Evolutionary conservation across 2,329 filamentous ascomycete genomes (phyloP).

Genomic region (Penicillium sp.): DNA sequence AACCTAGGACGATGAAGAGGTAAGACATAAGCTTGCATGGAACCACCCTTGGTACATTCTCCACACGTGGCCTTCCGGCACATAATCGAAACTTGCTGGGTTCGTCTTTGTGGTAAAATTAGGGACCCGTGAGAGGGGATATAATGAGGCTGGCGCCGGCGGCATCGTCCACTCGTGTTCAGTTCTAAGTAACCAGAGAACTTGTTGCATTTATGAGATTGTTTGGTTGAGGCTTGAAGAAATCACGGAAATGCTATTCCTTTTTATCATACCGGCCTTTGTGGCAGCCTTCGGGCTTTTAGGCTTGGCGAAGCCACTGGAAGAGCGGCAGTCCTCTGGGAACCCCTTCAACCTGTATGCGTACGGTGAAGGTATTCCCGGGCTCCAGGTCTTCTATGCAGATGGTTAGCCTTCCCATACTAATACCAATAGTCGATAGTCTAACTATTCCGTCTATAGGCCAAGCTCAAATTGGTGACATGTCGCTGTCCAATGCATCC

Average conservation of each 20-base stretch:
- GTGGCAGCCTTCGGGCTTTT: background rate
- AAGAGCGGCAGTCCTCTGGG: background rate
- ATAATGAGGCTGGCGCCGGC: background rate
- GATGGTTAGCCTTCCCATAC: background rate
- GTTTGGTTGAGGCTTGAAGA: background rate
- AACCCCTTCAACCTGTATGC: constrained; percentile 1
- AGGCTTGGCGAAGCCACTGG: background rate
- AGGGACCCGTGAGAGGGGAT: background rate
- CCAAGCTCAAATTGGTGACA: constrained; percentile 7
- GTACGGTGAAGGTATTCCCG: background rate
- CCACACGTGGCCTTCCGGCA: background rate
- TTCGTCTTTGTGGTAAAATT: background rate
- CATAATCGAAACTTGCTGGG: background rate
- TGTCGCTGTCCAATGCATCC: constrained; percentile 5
- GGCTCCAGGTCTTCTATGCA: background rate
- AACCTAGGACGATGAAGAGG: background rate
- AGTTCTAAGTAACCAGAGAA: background rate
- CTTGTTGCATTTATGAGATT: background rate
- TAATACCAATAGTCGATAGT: background rate
- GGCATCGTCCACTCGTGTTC: background rate
- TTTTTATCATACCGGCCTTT: background rate
- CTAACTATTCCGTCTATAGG: background rate
- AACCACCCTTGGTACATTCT: background rate
- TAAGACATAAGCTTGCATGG: background rate
- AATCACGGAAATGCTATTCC: background rate